Base-by-base conservation (phyloP, 352 stramenopile species). In the Phytophthora hibernalis region DNA sequence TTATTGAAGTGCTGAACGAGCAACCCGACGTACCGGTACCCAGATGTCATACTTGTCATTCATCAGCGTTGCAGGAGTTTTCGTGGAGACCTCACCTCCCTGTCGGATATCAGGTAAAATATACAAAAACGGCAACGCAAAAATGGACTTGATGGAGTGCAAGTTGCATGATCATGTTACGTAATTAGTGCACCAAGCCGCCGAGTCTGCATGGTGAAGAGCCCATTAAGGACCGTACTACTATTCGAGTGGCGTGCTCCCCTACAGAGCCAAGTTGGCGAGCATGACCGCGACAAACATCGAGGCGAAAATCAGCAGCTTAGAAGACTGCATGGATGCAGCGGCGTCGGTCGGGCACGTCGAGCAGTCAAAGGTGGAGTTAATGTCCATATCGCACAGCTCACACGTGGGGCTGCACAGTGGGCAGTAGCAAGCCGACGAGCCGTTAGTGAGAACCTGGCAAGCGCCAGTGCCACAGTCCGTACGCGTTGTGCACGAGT, bases 371-470 rank as follows among this genome's bases (percentile, higher is more conserved):
- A 74, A 80, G 0, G 60, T 69, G 5, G 72, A 61, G 55, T 82
- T 68, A 15, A 64, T 37, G 35, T 42, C 66, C 44, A 74, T 70
- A 48, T 82, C 72, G 38, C 77, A 86, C 15, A 78, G 75, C 31
- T 20, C 8, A 65, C 75, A 83, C 11, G 77, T 55, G 7, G 77
- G 75, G 26, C 44, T 69, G 70, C 74, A 83, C 52, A 68, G 35
- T 10, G 71, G 70, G 66, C 77, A 86, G 54, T 73, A 86, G 55
- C 77, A 86, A 5, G 69, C 69, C 9, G 72, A 79, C 8, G 74
- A 83, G 13, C 77, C 77, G 55, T 83, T 86, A 11, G 68, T 47
- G n/a, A 76, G 55, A 24, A 82, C 69, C 28, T 86, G 72, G 51
- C 77, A 86, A 5, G 65, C 66, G 12, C 77, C 77, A 51, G 76